phyloP scores from a whole-genome alignment of 1,139 yeast species.

The Protomyces macrosporus region DNA sequence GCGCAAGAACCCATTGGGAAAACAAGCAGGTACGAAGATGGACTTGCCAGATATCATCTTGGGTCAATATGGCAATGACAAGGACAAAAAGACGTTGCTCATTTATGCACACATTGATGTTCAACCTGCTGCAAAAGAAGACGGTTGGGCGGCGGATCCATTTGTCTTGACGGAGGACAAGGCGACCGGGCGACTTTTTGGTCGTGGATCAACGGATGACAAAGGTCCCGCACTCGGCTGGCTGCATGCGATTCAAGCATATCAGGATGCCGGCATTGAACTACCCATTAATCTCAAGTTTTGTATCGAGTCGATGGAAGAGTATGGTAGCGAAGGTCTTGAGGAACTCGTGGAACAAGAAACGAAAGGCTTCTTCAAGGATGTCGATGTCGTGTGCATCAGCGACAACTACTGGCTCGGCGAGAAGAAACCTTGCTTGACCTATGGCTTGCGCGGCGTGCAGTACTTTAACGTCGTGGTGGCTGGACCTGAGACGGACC shows the following conservation, averaged over 20 bases:
- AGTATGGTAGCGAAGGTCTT: slow-evolving; percentile 88
- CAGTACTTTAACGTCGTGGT: slow-evolving; percentile 80
- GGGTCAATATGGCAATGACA: slow-evolving; percentile 77
- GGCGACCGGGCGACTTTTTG: slow-evolving; percentile 57
- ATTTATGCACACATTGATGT: slow-evolving; percentile 97
- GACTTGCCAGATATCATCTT: slow-evolving; percentile 89
- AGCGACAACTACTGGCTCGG: slow-evolving; percentile 98
- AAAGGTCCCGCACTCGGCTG: slow-evolving; percentile 98
- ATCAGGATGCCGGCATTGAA: slow-evolving; percentile 73
- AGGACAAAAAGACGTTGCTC: slow-evolving; percentile 75
- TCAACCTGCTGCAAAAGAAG: slow-evolving; percentile 88
- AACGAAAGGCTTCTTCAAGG: slow-evolving; percentile 71
- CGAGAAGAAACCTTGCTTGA: slow-evolving; percentile 89
- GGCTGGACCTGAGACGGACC: slow-evolving; percentile 86
- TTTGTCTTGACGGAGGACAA: slow-evolving; percentile 54
- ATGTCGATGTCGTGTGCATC: slow-evolving; percentile 90
- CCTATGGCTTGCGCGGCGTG: slow-evolving; percentile 96
- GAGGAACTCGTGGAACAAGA: slow-evolving; percentile 76
- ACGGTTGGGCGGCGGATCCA: slow-evolving; percentile 95
- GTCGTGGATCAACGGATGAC: slow-evolving; percentile 95
- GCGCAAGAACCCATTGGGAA: slow-evolving; percentile 68
- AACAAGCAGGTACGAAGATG: slow-evolving; percentile 68
- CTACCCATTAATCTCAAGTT: slow-evolving; percentile 88
- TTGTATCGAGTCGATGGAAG: slow-evolving; percentile 99
- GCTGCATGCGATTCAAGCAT: slow-evolving; percentile 91